A percentile compares a stretch with the other conserved stretches of the same genome.
Conservation (phyloP, 2,329 filamentous ascomycete genomes). For the Microdochium bolleyi region DNA sequence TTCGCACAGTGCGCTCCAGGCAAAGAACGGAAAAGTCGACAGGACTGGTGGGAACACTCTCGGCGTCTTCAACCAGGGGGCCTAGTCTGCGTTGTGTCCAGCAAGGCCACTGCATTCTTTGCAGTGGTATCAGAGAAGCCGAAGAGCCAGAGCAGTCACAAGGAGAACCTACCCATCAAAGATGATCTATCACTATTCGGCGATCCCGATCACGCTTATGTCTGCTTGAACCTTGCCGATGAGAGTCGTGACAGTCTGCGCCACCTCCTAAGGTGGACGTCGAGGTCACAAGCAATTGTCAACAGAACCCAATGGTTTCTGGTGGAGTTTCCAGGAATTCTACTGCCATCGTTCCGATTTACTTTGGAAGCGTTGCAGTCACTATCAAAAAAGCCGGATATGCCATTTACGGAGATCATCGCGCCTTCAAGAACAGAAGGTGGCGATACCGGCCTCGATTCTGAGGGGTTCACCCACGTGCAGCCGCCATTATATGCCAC, state of each 20-base stretch:
- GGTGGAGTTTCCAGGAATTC: slow-evolving; percentile 54
- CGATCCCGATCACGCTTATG: slow-evolving; percentile 17
- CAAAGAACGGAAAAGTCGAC: slow-evolving; percentile 18
- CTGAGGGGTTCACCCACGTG: slow-evolving; percentile 15
- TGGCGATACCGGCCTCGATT: background rate
- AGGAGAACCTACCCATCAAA: background rate
- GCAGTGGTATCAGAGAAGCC: slow-evolving; percentile 26
- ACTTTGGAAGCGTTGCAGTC: slow-evolving; percentile 47
- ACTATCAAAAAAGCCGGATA: slow-evolving; percentile 31
- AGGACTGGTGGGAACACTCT: slow-evolving; percentile 41
- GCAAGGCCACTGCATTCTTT: slow-evolving; percentile 28
- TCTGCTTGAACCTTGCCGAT: slow-evolving; percentile 21
- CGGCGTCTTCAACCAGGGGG: slow-evolving; percentile 40
- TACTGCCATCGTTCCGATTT: slow-evolving; percentile 49
- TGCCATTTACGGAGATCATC: slow-evolving; percentile 43
- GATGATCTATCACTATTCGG: slow-evolving; percentile 19
- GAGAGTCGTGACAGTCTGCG: slow-evolving; percentile 9
- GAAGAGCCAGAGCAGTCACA: slow-evolving; percentile 5
- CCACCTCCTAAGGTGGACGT: slow-evolving; percentile 20
- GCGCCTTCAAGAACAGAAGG: slow-evolving; percentile 18
- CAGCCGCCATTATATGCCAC: slow-evolving; percentile 43
- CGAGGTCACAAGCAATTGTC: background rate
- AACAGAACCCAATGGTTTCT: slow-evolving; percentile 21
- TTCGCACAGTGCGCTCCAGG: slow-evolving; percentile 34
- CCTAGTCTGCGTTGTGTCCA: slow-evolving; percentile 39